Evolutionary conservation across 108 stramenopile species (phyloP).

Genomic region (Pseudonitzschia multistriata): DNA sequence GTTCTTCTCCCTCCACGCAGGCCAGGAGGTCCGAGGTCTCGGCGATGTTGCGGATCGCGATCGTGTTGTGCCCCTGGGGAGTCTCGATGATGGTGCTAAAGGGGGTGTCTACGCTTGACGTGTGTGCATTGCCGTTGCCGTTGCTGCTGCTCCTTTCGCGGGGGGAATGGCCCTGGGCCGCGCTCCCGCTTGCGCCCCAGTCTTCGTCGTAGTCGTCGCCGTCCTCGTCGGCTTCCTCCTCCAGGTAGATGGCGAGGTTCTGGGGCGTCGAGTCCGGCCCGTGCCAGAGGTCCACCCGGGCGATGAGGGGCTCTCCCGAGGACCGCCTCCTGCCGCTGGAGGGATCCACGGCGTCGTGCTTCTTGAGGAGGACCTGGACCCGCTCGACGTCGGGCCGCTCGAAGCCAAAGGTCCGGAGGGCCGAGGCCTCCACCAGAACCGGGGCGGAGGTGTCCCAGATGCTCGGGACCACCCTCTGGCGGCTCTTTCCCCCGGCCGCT

Average conservation of each 20-base stretch:
- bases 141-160: background rate
- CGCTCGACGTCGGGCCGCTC: slow-evolving; percentile 51
- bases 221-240: slow-evolving; percentile 45
- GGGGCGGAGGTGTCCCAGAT: slow-evolving; percentile 54
- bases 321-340: background rate
- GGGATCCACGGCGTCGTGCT: slow-evolving; percentile 31
- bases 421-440: slow-evolving; percentile 66
- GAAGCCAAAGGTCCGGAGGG: slow-evolving; percentile 70
- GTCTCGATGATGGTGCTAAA: slow-evolving; percentile 72
- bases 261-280: slow-evolving; percentile 80
- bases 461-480: background rate
- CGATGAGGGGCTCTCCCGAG: slow-evolving; percentile 54
- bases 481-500: background rate
- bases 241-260: slow-evolving; percentile 74
- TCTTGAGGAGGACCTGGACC: slow-evolving; percentile 66
- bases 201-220: background rate
- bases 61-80: slow-evolving; percentile 67
- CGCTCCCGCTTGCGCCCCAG: too few relatives aligned
- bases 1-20: slow-evolving; percentile 51
- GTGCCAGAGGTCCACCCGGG: slow-evolving; percentile 74
- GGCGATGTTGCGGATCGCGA: slow-evolving; percentile 78
- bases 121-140: slow-evolving; percentile 38
- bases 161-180: too few relatives aligned
- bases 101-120: slow-evolving; percentile 28
- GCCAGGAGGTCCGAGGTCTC: slow-evolving; percentile 65